A percentile compares a stretch with the other conserved stretches of the same genome.
Evolutionary conservation across 768 basidiomycete species (phyloP).

Genomic region (Termitomyces sp.): DNA sequence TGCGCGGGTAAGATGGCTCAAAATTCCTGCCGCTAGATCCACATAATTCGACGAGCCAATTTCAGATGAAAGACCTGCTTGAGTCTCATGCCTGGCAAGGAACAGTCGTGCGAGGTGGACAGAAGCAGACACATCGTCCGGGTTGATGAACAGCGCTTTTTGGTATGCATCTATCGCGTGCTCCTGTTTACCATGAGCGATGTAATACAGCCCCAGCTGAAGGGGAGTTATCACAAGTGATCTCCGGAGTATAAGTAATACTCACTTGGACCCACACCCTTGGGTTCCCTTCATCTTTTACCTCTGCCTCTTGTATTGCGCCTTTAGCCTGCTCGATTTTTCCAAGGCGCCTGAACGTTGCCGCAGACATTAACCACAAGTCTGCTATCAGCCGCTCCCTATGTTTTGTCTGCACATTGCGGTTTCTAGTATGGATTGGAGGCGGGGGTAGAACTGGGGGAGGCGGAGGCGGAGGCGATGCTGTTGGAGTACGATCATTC

Average conservation of each 20-base stretch:
- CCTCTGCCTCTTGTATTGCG: slow-evolving; percentile 94
- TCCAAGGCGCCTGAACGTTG: slow-evolving; percentile 85
- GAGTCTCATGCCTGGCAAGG: slow-evolving; percentile 31
- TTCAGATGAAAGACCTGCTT: slow-evolving; percentile 23
- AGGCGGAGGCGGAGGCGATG: slow-evolving; percentile 36
- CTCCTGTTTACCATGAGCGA: slow-evolving; percentile 49
- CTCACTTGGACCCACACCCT: slow-evolving; percentile 92
- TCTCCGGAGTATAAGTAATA: not conserved
- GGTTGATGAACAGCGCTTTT: slow-evolving; percentile 85
- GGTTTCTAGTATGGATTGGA: slow-evolving; percentile 28
- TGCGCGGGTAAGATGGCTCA: slow-evolving; percentile 73
- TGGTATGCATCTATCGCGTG: slow-evolving; percentile 74
- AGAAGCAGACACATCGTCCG: slow-evolving; percentile 71
- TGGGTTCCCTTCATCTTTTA: slow-evolving; percentile 78
- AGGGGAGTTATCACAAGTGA: not conserved
- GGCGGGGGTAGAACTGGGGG: slow-evolving; percentile 39
- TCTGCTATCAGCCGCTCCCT: slow-evolving; percentile 71
- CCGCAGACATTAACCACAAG: slow-evolving; percentile 91
- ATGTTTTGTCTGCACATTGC: slow-evolving; percentile 44
- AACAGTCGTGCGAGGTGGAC: slow-evolving; percentile 78
- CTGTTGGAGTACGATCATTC: slow-evolving; percentile 30
- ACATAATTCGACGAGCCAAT: slow-evolving; percentile 30
- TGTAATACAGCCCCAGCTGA: slow-evolving; percentile 73
- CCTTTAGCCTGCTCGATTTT: slow-evolving; percentile 88
- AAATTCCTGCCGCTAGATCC: slow-evolving; percentile 79